Conservation (phyloP, 2,329 filamentous ascomycete genomes). For the Talaromyces pinophilus region DNA sequence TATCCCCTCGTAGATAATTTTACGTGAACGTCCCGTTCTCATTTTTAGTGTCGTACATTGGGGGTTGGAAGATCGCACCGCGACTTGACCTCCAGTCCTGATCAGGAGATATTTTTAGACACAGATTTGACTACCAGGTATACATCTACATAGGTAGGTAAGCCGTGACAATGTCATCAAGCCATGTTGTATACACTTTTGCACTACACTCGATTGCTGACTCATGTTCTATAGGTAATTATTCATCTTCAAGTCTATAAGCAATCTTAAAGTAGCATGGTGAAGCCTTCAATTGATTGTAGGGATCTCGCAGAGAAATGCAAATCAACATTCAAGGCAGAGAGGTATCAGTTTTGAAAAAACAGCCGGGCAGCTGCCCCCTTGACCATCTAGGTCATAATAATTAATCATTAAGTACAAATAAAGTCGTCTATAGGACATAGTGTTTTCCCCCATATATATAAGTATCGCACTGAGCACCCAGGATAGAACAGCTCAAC, state of each 20-base stretch:
- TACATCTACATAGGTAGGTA: neutral
- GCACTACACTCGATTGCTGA: neutral
- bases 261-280: no score
- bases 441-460: neutral
- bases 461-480: neutral
- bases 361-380: neutral
- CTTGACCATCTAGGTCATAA: neutral
- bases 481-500: neutral
- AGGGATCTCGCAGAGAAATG: neutral
- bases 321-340: neutral
- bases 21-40: neutral
- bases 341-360: neutral
- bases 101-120: neutral
- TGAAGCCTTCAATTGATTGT: neutral
- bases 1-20: neutral
- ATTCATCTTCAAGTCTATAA: no score
- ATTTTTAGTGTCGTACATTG: neutral
- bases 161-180: no score
- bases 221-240: neutral
- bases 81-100: neutral
- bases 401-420: conserved; percentile 6
- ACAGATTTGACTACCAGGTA: neutral
- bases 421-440: neutral
- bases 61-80: no score
- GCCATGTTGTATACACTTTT: no score